Evolutionary conservation across 1,139 yeast species (phyloP).

Genomic region (Yamadazyma dushanensis): DNA sequence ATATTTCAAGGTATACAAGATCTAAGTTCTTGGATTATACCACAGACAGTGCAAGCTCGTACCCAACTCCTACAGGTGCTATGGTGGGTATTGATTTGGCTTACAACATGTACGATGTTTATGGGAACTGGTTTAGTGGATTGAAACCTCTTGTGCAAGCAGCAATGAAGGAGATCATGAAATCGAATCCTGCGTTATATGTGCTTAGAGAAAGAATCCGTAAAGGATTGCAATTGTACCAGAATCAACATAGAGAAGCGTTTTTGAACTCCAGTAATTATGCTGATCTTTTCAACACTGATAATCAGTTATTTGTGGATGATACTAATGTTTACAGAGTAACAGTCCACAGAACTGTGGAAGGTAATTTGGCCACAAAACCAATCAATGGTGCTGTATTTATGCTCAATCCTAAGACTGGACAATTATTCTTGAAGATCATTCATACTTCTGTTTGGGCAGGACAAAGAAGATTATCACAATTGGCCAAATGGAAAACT

Average conservation of each 20-base stretch:
- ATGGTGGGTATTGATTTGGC: conserved; percentile 92
- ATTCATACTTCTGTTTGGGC: conserved; percentile 97
- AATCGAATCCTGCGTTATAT: conserved; percentile 88
- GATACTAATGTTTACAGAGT: conserved; percentile 94
- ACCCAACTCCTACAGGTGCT: conserved; percentile 93
- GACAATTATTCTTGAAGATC: conserved; percentile 83
- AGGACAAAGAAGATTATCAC: conserved; percentile 93
- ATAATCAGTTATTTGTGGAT: conserved; percentile 81
- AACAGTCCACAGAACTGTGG: conserved; percentile 88
- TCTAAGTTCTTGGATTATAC: conserved; percentile 94
- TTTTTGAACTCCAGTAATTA: conserved; percentile 86
- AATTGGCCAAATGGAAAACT: conserved; percentile 95
- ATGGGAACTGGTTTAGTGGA: conserved; percentile 98
- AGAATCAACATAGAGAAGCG: conserved; percentile 92
- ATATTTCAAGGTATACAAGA: conserved; percentile 88
- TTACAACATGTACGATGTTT: conserved; percentile 93
- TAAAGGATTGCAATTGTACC: conserved; percentile 90
- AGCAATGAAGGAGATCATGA: conserved; percentile 93
- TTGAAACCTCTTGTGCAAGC: conserved; percentile 85
- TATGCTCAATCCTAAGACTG: conserved; percentile 85
- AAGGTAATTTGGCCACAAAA: conserved; percentile 89
- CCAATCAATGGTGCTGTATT: conserved; percentile 94
- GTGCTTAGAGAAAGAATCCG: conserved; percentile 92
- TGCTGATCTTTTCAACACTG: conserved; percentile 84
- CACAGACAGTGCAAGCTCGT: conserved; percentile 77